Base-by-base conservation (phyloP, 139 green algal species). In the Coelastrella sp. region DNA sequence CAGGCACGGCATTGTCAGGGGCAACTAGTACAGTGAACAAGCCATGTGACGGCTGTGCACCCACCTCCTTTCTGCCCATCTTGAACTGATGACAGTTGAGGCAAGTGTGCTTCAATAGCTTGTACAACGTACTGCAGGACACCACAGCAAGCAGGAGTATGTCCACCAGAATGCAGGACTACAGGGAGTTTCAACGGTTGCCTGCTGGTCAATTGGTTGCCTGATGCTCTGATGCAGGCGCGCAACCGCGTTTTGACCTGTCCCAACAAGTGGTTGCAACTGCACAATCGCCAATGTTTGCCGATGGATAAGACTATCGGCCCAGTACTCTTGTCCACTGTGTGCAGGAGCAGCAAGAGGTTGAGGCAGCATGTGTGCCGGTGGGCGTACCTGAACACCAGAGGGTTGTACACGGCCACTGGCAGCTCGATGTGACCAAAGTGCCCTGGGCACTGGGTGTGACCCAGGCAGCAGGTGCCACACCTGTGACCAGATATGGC, bases 341-440 rank as follows among this genome's bases (percentile, higher is more conserved):
- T 47, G 32, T 47, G 32, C 32, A 47, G 32, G 32, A 47, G 32
- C 32, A 47, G 32, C 10, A 84, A 71, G 54, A 32, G 57, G 23
- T 8, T 66, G 19, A 84, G 76, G 8, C 17, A 7, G 13, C 20
- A 19, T 47, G 13, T 47, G 17, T 82, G 23, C 61, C 3, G 2
- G 8, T 71, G 11, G 16, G 11, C 94, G 90, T 82, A 98, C 97
- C 92, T 92, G 89, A 99, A 99, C 0, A 99, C 92, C 20, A 99
- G 89, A 0, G 98, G 98, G 91, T 99, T 99, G 95, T 99, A 99
- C n/a, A 99, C 96, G 0, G 97, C 97, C 61, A 99, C 95, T 4
- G 97, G 95, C 87, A 99, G 94, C 82, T 99, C 97, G 13, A 99
- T 95, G 94, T 99, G 98, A 7, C 98, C 98, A 94, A 99, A 99